A percentile compares a stretch with the other conserved stretches of the same genome.
Evolutionary conservation across 225 moss, liverwort and hornwort genomes (phyloP).

Genomic region (Bryum argenteum): DNA sequence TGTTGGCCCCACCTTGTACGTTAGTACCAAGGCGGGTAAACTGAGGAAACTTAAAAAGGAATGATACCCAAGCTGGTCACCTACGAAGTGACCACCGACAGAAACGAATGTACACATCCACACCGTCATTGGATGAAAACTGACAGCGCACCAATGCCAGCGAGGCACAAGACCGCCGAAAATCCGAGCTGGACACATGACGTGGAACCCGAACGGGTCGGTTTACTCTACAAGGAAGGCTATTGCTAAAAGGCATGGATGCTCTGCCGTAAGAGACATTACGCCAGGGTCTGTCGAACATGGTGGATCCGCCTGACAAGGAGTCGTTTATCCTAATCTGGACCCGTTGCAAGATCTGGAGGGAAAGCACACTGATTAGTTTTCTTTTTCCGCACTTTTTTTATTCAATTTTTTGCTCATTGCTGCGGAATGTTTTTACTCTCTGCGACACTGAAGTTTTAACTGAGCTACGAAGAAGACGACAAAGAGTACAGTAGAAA

Average conservation of each 20-base stretch:
- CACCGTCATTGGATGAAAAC: background rate
- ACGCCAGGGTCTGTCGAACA: slow-evolving; percentile 11
- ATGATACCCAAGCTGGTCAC: background rate
- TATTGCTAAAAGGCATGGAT: background rate
- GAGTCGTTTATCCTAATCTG: slow-evolving; percentile 18
- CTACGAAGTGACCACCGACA: background rate
- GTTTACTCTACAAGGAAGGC: background rate
- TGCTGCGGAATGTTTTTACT: slow-evolving; percentile 12
- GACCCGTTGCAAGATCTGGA: slow-evolving; percentile 13
- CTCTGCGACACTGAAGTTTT: slow-evolving; percentile 57
- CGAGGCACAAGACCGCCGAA: slow-evolving; percentile 7
- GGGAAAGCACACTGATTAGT: background rate
- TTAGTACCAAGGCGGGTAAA: too few relatives aligned
- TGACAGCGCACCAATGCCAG: background rate
- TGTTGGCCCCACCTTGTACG: too few relatives aligned
- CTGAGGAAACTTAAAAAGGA: too few relatives aligned
- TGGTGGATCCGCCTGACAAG: slow-evolving; percentile 16
- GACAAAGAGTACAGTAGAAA: slow-evolving; percentile 31
- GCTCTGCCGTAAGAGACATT: background rate
- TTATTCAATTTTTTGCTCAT: accelerated
- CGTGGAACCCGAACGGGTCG: background rate
- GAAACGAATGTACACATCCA: background rate
- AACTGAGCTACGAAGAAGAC: slow-evolving; percentile 19
- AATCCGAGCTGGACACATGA: slow-evolving; percentile 21
- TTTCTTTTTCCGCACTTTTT: background rate